Conservation (phyloP, 768 basidiomycete species). For the Hygrocybe coccinea region DNA sequence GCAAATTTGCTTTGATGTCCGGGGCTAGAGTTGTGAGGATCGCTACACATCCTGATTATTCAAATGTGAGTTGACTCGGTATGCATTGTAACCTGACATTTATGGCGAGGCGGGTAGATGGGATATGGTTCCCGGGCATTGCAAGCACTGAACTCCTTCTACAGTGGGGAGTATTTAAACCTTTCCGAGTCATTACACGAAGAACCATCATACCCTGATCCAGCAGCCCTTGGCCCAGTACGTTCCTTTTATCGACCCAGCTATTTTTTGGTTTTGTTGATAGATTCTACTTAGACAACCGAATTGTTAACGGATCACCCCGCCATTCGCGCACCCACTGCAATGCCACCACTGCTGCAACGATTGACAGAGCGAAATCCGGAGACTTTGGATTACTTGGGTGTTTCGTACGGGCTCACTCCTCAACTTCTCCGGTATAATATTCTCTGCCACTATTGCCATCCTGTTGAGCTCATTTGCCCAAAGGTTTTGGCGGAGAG, state of each 20-base stretch:
- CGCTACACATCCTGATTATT: slow-evolving; percentile 94
- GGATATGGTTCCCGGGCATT: slow-evolving; percentile 92
- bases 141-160: slow-evolving; percentile 82
- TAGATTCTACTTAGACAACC: slow-evolving; percentile 24
- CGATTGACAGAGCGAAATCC: slow-evolving; percentile 86
- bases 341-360: slow-evolving; percentile 92
- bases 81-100: neutral
- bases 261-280: neutral
- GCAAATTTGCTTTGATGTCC: slow-evolving; percentile 84
- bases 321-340: slow-evolving; percentile 60
- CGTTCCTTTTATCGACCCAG: slow-evolving; percentile 12
- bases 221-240: slow-evolving; percentile 43
- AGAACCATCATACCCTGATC: slow-evolving; percentile 60
- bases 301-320: slow-evolving; percentile 75
- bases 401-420: slow-evolving; percentile 94
- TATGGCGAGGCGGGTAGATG: slow-evolving; percentile 55
- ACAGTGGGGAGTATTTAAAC: slow-evolving; percentile 87
- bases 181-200: slow-evolving; percentile 61
- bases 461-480: slow-evolving; percentile 1
- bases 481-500: slow-evolving; percentile 88
- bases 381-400: slow-evolving; percentile 87
- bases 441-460: neutral
- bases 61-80: slow-evolving; percentile 53
- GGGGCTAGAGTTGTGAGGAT: slow-evolving; percentile 90
- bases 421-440: slow-evolving; percentile 69